phyloP scores from a whole-genome alignment of 352 stramenopile genomes.

The Phytophthora citrophthora region DNA sequence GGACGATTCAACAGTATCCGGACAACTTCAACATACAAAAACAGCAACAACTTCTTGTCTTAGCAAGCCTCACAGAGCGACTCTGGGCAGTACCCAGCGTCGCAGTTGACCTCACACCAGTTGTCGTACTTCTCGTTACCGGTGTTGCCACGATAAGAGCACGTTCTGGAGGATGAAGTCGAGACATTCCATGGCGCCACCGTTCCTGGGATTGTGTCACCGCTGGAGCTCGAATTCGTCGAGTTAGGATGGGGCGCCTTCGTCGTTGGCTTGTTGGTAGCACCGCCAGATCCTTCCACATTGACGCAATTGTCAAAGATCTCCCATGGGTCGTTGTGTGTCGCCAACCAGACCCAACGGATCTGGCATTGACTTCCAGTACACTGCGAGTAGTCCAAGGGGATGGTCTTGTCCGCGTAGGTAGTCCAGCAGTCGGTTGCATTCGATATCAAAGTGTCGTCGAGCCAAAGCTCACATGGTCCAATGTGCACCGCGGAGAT shows the following conservation, averaged over 20 bases:
- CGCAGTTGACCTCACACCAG: slow-evolving; percentile 41
- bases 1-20: slow-evolving; percentile 9
- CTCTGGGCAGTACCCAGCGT: slow-evolving; percentile 31
- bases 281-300: slow-evolving; percentile 8
- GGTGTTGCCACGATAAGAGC: slow-evolving; percentile 9
- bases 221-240: neutral
- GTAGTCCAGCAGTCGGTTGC: slow-evolving; percentile 42
- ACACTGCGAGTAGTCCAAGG: slow-evolving; percentile 46
- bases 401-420: slow-evolving; percentile 37
- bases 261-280: slow-evolving; percentile 7
- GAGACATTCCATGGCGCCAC: slow-evolving; percentile 13
- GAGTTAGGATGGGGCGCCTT: neutral
- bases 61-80: slow-evolving; percentile 31
- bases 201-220: slow-evolving; percentile 8
- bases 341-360: slow-evolving; percentile 56
- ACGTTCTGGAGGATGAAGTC: slow-evolving; percentile 7
- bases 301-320: slow-evolving; percentile 56
- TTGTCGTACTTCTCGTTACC: slow-evolving; percentile 29
- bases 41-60: too few relatives aligned
- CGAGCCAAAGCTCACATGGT: slow-evolving; percentile 52
- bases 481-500: slow-evolving; percentile 46
- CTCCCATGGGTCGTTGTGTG: slow-evolving; percentile 51
- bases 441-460: slow-evolving; percentile 19
- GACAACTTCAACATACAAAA: slow-evolving; percentile 19
- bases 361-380: slow-evolving; percentile 34